These are phyloP conservation scores for Calonectria montana DNA, from an alignment of 2,329 filamentous ascomycete species.

Conservation along the genomic window DNA sequence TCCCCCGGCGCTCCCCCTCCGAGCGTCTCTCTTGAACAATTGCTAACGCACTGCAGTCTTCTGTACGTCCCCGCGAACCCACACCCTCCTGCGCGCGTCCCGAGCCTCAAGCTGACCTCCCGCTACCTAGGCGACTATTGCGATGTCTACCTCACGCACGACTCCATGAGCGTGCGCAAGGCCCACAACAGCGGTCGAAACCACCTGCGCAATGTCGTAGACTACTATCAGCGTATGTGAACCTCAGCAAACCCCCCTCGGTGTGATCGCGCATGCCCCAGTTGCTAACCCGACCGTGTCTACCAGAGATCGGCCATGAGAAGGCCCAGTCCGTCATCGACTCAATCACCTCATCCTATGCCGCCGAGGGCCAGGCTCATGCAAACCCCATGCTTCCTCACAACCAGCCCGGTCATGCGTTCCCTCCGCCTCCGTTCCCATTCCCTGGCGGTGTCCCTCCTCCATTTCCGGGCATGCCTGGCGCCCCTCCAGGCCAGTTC, in stretches of 20 bases:
- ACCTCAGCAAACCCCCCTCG: background rate
- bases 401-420: constrained; percentile 69
- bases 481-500: constrained; percentile 53
- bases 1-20: constrained; percentile 18
- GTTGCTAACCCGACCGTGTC: constrained; percentile 21
- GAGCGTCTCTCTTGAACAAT: constrained; percentile 38
- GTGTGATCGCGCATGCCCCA: constrained; percentile 7
- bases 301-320: constrained; percentile 92
- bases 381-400: constrained; percentile 85
- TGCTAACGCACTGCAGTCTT: constrained; percentile 46
- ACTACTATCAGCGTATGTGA: constrained; percentile 91
- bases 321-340: constrained; percentile 99
- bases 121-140: constrained; percentile 82
- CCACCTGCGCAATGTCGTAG: constrained; percentile 95
- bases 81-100: constrained; percentile 17
- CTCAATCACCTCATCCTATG: constrained; percentile 95
- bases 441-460: constrained; percentile 73
- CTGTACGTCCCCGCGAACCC: constrained; percentile 32
- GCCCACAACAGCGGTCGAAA: constrained; percentile 97
- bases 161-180: constrained; percentile 99
- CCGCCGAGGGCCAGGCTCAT: constrained; percentile 88
- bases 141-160: constrained; percentile 99
- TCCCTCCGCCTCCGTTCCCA: constrained; percentile 65
- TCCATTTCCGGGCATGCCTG: constrained; percentile 66
- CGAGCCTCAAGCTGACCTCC: constrained; percentile 43